Conservation (phyloP, 352 stramenopile genomes). For the Plasmopara halstedii region DNA sequence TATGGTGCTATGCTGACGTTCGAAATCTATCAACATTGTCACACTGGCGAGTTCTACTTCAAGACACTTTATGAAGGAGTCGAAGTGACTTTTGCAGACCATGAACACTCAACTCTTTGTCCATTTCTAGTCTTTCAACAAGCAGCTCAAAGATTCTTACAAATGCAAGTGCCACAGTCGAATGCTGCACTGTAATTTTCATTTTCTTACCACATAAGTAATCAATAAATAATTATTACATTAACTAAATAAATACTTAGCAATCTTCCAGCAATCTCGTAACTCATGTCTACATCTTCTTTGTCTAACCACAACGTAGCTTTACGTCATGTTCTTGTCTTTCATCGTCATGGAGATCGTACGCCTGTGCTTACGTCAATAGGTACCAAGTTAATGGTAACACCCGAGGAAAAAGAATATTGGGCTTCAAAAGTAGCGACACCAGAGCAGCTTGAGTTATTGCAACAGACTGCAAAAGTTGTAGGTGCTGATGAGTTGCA, state of each 20-base stretch:
- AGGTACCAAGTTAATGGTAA: slow-evolving; percentile 42
- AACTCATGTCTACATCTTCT: slow-evolving; percentile 17
- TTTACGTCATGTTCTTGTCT: slow-evolving; percentile 67
- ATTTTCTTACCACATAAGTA: neutral
- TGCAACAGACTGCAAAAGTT: slow-evolving; percentile 38
- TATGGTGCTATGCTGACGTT: slow-evolving; percentile 75
- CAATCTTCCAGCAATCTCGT: slow-evolving; percentile 1
- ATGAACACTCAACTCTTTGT: slow-evolving; percentile 38
- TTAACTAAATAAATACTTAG: neutral
- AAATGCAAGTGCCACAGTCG: neutral
- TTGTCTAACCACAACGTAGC: slow-evolving; percentile 23
- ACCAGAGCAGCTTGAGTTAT: slow-evolving; percentile 31
- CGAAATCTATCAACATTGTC: slow-evolving; percentile 46
- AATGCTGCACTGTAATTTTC: neutral
- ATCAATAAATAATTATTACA: neutral
- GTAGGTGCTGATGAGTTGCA: slow-evolving; percentile 40
- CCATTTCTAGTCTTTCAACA: slow-evolving; percentile 48
- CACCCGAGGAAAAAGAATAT: slow-evolving; percentile 46
- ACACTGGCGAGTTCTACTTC: slow-evolving; percentile 39
- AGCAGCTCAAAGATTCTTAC: slow-evolving; percentile 38
- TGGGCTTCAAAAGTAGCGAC: slow-evolving; percentile 55
- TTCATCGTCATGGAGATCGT: slow-evolving; percentile 77
- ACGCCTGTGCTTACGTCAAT: slow-evolving; percentile 60
- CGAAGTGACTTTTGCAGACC: slow-evolving; percentile 31
- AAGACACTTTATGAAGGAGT: slow-evolving; percentile 46